These are phyloP conservation scores for Yamadazyma trypodendri DNA, from an alignment of 1,139 yeast genomes.

Conservation along the genomic window DNA sequence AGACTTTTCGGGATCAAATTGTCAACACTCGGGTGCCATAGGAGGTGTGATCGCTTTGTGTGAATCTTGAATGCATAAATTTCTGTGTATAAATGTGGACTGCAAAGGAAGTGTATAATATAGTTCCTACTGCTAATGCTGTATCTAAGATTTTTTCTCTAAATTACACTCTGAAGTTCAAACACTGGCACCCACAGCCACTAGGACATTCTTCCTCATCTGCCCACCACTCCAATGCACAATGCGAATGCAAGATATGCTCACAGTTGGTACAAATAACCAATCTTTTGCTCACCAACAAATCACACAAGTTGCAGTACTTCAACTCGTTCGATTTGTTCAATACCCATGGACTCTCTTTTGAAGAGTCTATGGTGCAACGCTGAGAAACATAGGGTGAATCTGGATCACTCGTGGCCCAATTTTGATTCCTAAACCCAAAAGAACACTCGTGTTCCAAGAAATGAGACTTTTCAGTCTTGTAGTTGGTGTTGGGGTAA, in stretches of 20 bases:
- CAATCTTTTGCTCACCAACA: conserved; percentile 58
- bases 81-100: no score
- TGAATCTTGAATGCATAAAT: no score
- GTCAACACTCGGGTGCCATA: conserved; percentile 45
- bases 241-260: conserved; percentile 73
- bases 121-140: no score
- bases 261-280: conserved; percentile 71
- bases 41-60: no score
- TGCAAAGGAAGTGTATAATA: no score
- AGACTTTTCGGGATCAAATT: conserved; percentile 68
- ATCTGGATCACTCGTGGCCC: background rate
- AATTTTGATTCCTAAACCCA: conserved; percentile 32
- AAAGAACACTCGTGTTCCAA: conserved; percentile 41
- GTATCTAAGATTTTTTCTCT: no score
- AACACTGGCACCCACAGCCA: conserved; percentile 87
- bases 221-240: conserved; percentile 83
- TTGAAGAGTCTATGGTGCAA: conserved; percentile 24
- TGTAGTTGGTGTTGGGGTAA: conserved; percentile 32
- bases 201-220: conserved; percentile 67
- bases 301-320: conserved; percentile 64
- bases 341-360: conserved; percentile 34
- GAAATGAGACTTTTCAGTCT: conserved; percentile 19
- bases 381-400: conserved; percentile 9
- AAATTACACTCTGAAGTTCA: conserved; percentile 24
- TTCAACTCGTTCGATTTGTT: conserved; percentile 26